Percentiles rank a stretch among this genome's conserved stretches.
phyloP scores from a whole-genome alignment of 2,329 filamentous ascomycete genomes.

The Phialophora macrospora region DNA sequence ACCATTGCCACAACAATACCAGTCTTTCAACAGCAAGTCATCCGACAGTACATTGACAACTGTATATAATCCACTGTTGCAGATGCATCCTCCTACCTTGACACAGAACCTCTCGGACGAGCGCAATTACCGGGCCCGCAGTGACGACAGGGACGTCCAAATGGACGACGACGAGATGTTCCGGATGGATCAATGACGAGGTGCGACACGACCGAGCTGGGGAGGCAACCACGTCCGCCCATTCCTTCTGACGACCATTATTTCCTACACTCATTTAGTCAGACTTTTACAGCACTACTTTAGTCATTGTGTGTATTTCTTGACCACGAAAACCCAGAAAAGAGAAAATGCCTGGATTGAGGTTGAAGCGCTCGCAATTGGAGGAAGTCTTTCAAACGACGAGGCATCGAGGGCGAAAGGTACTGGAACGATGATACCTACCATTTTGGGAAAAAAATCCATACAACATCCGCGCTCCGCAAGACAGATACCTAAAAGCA shows the following conservation, averaged over 20 bases:
- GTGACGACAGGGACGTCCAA: slow-evolving; percentile 62
- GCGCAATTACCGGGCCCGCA: slow-evolving; percentile 71
- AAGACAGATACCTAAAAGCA: slow-evolving; percentile 38
- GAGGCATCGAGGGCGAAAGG: slow-evolving; percentile 4
- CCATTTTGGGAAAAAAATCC: slow-evolving; percentile 22
- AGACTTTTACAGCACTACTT: slow-evolving; percentile 22
- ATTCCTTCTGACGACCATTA: slow-evolving; percentile 17
- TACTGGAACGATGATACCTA: slow-evolving; percentile 20
- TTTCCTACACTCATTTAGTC: slow-evolving; percentile 29
- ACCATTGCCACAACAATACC: slow-evolving; percentile 67
- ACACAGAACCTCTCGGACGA: slow-evolving; percentile 57
- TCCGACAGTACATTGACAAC: slow-evolving; percentile 44
- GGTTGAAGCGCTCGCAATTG: slow-evolving; percentile 9
- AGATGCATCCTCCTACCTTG: slow-evolving; percentile 50
- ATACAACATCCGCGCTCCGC: slow-evolving; percentile 36
- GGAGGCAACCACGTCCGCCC: slow-evolving; percentile 3
- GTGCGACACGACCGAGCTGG: background rate
- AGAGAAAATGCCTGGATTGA: slow-evolving; percentile 33
- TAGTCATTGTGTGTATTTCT: slow-evolving; percentile 27
- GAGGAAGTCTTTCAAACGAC: background rate
- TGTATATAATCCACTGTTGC: slow-evolving; percentile 50
- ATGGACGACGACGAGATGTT: slow-evolving; percentile 90
- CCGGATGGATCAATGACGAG: slow-evolving; percentile 88
- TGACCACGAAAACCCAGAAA: slow-evolving; percentile 11
- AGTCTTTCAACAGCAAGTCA: slow-evolving; percentile 41